These are phyloP conservation scores for Sphaerulina populicola DNA, from an alignment of 2,329 filamentous ascomycete species.

Conservation along the genomic window DNA sequence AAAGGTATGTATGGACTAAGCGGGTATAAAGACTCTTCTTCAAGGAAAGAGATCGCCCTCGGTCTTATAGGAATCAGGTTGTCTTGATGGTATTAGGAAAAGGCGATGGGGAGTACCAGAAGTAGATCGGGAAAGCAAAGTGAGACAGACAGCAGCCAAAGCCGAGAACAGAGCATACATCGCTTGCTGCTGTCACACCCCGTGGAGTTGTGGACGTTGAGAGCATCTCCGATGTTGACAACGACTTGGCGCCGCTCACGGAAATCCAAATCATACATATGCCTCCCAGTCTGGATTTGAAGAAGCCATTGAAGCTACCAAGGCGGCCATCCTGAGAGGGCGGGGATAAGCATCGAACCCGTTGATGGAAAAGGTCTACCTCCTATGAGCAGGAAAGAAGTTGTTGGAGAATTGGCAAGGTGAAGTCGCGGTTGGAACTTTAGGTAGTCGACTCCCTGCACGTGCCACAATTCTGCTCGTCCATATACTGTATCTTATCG, in stretches of 20 bases:
- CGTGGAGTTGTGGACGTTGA: too few species aligned
- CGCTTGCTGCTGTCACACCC: too few species aligned
- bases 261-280: background rate
- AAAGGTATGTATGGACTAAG: background rate
- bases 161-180: too few species aligned
- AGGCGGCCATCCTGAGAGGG: background rate
- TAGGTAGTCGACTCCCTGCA: too few species aligned
- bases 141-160: too few species aligned
- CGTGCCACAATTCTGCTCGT: too few species aligned
- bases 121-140: too few species aligned
- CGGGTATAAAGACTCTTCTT: background rate
- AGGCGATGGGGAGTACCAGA: too few species aligned
- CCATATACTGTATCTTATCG: too few species aligned
- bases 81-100: too few species aligned
- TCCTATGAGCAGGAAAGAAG: background rate
- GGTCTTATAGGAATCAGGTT: too few species aligned
- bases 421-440: background rate
- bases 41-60: background rate
- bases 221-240: background rate
- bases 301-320: background rate
- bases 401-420: background rate
- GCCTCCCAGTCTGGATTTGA: background rate
- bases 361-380: background rate
- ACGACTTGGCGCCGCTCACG: background rate
- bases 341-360: background rate